Evolutionary conservation across 192 early-diverging fungal species (phyloP), one percentile per base, ranked within the genome.

Genomic region (Coemansia sp.): DNA sequence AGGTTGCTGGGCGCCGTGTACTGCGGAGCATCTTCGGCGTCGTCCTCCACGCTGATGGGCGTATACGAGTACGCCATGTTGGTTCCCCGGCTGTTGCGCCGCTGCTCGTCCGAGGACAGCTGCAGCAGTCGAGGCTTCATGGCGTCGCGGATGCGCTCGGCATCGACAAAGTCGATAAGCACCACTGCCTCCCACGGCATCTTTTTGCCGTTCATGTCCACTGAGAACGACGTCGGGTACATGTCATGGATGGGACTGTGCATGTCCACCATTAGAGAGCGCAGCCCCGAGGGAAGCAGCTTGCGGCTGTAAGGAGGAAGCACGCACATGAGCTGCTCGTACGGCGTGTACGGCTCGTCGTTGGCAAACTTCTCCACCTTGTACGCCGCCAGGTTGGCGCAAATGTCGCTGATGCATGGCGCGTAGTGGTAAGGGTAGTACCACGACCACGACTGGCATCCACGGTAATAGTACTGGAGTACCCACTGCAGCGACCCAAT

Each of bases 301-400:
- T 87, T 83, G 79, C 89, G 88, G 80, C 90, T 93, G 31, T 87
- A 86, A 27, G 92, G 92, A 9, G 98, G 98, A 63, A 99, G 82
- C 17, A 99, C 98, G 67, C 96, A 95, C 98, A 99, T 98, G 25
- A 99, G 87, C 80, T 99, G 98, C 78, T 99, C 96, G 72, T 94
- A 95, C 4, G 98, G 97, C 45, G 89, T 91, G 86, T 98, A 98
- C 0, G 98, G 98, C 25, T 66, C 70, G 34, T 94, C 94, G 19
- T 90, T 84, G 36, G 90, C 87, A 63, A 98, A 98, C 21, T 34
- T 37, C 41, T 86, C 76, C n/a, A 94, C 70, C 50, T 84, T 68
- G 77, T 89, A 90, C 17, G 80, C 74, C 0, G 70, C 67, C 57
- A 93, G 69, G 34, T 84, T 71, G 7, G 76, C 73, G 46, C 73